These are phyloP conservation scores for Berberis vulgaris DNA, from an alignment of 164 flowering plant genomes.

Conservation along the genomic window DNA sequence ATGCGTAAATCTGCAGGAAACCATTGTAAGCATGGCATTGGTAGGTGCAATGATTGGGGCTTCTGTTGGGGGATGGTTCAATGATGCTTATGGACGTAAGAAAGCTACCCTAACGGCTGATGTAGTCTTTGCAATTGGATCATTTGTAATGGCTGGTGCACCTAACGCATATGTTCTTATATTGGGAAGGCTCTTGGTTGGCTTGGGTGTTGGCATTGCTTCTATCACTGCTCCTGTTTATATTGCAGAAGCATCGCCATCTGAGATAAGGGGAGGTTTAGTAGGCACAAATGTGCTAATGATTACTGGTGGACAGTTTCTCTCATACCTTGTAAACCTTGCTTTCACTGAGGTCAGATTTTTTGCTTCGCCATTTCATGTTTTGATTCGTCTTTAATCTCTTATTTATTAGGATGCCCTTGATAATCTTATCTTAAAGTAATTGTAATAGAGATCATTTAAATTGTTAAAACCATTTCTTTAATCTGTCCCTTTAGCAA, in stretches of 20 bases:
- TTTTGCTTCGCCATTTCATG: constrained; percentile 6
- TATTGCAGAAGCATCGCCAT: constrained; percentile 94
- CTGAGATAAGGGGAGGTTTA: constrained; percentile 92
- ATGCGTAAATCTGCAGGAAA: constrained; percentile 51
- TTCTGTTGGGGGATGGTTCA: constrained; percentile 80
- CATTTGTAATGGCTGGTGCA: constrained; percentile 85
- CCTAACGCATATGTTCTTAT: constrained; percentile 87
- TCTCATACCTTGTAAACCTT: constrained; percentile 89
- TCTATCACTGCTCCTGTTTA: constrained; percentile 98
- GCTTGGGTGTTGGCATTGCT: constrained; percentile 87
- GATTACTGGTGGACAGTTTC: constrained; percentile 98
- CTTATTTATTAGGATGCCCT: neutral
- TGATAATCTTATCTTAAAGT: neutral
- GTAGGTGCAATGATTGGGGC: constrained; percentile 96
- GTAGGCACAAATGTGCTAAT: constrained; percentile 96
- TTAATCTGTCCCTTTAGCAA: too few relatives aligned
- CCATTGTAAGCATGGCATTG: constrained; percentile 96
- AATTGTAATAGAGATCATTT: too few relatives aligned
- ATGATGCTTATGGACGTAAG: constrained; percentile 85
- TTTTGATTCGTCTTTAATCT: neutral
- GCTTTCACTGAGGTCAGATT: constrained; percentile 88
- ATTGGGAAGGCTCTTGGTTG: constrained; percentile 74
- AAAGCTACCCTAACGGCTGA: constrained; percentile 90
- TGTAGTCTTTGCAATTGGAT: constrained; percentile 66
- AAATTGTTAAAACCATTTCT: too few relatives aligned